Percentiles rank a stretch among this genome's conserved stretches.
phyloP scores from a whole-genome alignment of 257 asterid species.

The Salvia splendens region DNA sequence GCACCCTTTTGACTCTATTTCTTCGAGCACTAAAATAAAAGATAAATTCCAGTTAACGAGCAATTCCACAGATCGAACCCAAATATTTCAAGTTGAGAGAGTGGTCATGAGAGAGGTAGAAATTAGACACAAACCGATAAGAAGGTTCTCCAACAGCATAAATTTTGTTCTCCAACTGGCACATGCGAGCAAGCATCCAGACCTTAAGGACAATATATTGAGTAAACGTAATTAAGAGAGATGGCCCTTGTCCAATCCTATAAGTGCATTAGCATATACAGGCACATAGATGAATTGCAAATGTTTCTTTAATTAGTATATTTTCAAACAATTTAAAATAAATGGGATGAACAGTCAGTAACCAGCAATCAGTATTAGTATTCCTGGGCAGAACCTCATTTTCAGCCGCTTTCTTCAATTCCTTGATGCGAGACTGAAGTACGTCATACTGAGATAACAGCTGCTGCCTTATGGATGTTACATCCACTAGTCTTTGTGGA shows the following conservation, averaged over 20 bases:
- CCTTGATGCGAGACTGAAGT: constrained; percentile 90
- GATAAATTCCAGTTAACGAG: constrained; percentile 4
- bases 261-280: not conserved
- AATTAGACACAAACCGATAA: constrained; percentile 52
- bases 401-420: constrained; percentile 76
- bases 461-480: constrained; percentile 73
- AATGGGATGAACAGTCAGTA: not conserved
- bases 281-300: constrained; percentile 2
- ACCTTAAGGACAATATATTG: constrained; percentile 46
- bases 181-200: constrained; percentile 98
- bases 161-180: constrained; percentile 91
- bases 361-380: constrained; percentile 20
- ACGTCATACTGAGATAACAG: constrained; percentile 84
- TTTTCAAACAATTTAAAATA: not conserved
- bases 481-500: constrained; percentile 75
- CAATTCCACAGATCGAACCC: not conserved
- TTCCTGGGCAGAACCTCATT: constrained; percentile 61
- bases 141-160: constrained; percentile 94
- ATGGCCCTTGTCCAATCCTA: constrained; percentile 4
- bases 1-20: constrained; percentile 72
- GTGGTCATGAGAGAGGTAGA: constrained; percentile 14
- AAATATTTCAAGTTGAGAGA: constrained; percentile 5
- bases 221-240: constrained; percentile 18
- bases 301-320: not conserved
- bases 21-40: constrained; percentile 65